Percentiles rank a stretch among this genome's conserved stretches.
Conservation (phyloP, 495 filamentous ascomycete genomes). For the Neurospora africana region DNA sequence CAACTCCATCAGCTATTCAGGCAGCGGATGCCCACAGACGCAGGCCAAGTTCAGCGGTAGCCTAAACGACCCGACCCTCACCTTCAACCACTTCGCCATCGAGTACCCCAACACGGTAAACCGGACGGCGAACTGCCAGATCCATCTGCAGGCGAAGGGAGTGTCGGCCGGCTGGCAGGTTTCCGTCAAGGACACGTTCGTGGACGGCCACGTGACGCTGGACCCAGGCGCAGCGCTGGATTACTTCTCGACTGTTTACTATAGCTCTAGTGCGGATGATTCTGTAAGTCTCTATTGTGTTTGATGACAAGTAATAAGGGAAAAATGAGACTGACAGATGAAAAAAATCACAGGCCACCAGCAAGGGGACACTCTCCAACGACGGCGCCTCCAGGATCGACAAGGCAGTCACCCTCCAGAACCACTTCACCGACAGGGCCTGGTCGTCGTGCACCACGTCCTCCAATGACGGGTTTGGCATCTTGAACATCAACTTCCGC, state of each 20-base stretch:
- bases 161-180: constrained; percentile 33
- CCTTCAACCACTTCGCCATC: constrained; percentile 24
- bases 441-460: constrained; percentile 31
- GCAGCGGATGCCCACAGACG: constrained; percentile 26
- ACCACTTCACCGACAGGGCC: constrained; percentile 18
- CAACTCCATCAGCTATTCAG: constrained; percentile 27
- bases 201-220: constrained; percentile 26
- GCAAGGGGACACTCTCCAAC: constrained; percentile 19
- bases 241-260: constrained; percentile 30
- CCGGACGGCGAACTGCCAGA: constrained; percentile 30
- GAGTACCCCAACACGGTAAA: constrained; percentile 14
- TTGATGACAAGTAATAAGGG: background rate
- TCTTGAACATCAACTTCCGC: constrained; percentile 38
- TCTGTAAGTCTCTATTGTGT: constrained; percentile 18
- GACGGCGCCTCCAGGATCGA: constrained; percentile 14
- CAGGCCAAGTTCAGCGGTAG: constrained; percentile 23
- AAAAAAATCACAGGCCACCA: constrained; percentile 8
- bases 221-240: constrained; percentile 23
- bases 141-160: constrained; percentile 25
- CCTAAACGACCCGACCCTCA: constrained; percentile 26
- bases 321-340: background rate
- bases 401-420: constrained; percentile 21
- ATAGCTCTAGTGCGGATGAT: constrained; percentile 27
- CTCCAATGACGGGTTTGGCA: constrained; percentile 20
- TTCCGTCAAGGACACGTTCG: constrained; percentile 22